phyloP scores from a whole-genome alignment of 2,329 filamentous ascomycete genomes.

The Aureobasidium sp. region DNA sequence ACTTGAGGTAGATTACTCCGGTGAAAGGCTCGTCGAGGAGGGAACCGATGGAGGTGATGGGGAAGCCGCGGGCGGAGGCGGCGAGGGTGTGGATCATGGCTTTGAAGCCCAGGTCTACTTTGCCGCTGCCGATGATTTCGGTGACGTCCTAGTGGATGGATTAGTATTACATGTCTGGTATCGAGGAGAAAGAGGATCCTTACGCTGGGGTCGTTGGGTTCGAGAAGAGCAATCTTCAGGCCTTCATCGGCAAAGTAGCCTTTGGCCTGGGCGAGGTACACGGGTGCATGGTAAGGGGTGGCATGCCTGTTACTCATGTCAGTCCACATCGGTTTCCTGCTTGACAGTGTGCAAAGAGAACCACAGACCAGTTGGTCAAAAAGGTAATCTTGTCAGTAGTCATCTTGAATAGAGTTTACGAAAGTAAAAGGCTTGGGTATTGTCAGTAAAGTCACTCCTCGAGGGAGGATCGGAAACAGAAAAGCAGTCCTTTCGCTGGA shows the following conservation, averaged over 20 bases:
- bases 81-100: constrained; percentile 79
- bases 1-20: constrained; percentile 68
- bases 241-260: constrained; percentile 69
- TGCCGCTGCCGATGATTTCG: constrained; percentile 69
- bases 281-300: constrained; percentile 70
- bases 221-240: constrained; percentile 69
- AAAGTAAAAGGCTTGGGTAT: constrained; percentile 34
- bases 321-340: constrained; percentile 11
- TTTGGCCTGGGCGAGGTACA: constrained; percentile 70
- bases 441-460: constrained; percentile 41
- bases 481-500: constrained; percentile 83
- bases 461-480: constrained; percentile 40
- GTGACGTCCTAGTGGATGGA: constrained; percentile 57
- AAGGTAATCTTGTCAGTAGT: constrained; percentile 80
- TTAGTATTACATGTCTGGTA: background rate
- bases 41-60: constrained; percentile 64
- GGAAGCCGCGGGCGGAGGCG: constrained; percentile 68
- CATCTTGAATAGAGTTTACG: constrained; percentile 54
- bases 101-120: constrained; percentile 73
- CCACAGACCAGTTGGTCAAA: constrained; percentile 69
- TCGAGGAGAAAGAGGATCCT: constrained; percentile 19
- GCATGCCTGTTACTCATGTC: constrained; percentile 55
- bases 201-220: constrained; percentile 70
- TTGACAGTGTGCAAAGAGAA: constrained; percentile 11
- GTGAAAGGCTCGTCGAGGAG: constrained; percentile 76